These are phyloP conservation scores for Vitis hybrid DNA, from an alignment of 177 flowering plant genomes.

Conservation along the genomic window DNA sequence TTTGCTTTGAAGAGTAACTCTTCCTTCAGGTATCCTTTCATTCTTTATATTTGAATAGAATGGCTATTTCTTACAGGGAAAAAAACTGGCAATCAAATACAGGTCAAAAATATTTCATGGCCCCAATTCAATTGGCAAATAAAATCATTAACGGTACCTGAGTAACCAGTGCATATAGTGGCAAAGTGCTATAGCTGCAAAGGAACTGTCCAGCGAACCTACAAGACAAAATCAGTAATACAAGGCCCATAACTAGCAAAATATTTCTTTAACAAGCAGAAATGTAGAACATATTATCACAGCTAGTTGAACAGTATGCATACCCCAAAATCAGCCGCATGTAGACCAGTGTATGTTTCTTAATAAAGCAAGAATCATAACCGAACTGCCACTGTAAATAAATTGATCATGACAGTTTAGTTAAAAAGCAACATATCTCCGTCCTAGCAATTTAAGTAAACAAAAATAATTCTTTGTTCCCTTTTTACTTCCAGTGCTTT, in stretches of 20 bases:
- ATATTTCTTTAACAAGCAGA: not conserved
- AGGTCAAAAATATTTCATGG: too few relatives aligned
- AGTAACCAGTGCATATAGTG: constrained; percentile 92
- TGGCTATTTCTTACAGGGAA: too few relatives aligned
- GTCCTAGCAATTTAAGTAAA: not conserved
- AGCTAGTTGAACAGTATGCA: constrained; percentile 1
- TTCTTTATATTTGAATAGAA: too few relatives aligned
- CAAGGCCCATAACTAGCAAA: not conserved
- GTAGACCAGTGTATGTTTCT: constrained; percentile 77
- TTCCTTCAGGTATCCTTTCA: too few relatives aligned
- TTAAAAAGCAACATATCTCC: not conserved
- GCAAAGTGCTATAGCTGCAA: constrained; percentile 98
- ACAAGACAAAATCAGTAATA: constrained; percentile 2
- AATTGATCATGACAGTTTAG: constrained; percentile 5
- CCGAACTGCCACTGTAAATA: constrained; percentile 95
- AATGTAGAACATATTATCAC: not conserved
- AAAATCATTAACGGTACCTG: constrained; percentile 53
- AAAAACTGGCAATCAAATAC: too few relatives aligned
- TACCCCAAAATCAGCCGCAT: constrained; percentile 83
- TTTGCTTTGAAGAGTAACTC: too few relatives aligned
- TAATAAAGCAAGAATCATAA: constrained; percentile 86
- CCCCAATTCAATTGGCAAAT: too few relatives aligned
- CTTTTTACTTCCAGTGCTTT: not conserved
- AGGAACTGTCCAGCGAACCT: constrained; percentile 96
- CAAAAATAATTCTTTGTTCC: not conserved